Evolutionary conservation across 1,284 basidiomycete species (phyloP).

Genomic region (Moesziomyces sp.): DNA sequence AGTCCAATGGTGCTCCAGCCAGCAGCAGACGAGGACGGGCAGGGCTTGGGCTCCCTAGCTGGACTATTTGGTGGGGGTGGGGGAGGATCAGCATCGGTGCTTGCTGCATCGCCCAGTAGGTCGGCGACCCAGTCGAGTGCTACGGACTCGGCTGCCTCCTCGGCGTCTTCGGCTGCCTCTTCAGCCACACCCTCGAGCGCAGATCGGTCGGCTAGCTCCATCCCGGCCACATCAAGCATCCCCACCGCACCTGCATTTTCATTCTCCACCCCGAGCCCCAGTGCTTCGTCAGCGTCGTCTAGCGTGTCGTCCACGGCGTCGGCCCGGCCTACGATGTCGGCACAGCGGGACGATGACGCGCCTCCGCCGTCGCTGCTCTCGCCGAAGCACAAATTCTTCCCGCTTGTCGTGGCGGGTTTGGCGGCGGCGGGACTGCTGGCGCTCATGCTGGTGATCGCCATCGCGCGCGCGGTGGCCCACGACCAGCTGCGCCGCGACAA

Average conservation of each 20-base stretch:
- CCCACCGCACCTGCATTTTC: conserved; percentile 3
- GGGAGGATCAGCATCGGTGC: conserved; percentile 7
- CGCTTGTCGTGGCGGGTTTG: conserved; percentile 39
- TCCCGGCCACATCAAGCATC: conserved; percentile 4
- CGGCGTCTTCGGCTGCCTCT: neutral
- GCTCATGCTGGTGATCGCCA: conserved; percentile 46
- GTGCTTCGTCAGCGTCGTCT: conserved; percentile 2
- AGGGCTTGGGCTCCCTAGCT: neutral
- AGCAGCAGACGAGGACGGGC: neutral
- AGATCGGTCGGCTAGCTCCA: neutral
- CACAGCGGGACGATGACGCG: neutral
- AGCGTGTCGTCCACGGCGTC: neutral
- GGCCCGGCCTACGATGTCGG: neutral
- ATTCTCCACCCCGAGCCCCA: conserved; percentile 1
- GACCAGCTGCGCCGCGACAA: conserved; percentile 35
- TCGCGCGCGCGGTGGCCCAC: conserved; percentile 32
- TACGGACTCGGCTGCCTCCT: neutral
- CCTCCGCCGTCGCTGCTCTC: conserved; percentile 7
- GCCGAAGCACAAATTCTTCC: conserved; percentile 49
- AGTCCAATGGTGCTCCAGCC: neutral
- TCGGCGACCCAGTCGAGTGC: neutral
- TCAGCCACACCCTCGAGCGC: neutral
- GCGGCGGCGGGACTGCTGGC: conserved; percentile 25
- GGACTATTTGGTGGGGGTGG: neutral
- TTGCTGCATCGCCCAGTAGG: conserved; percentile 6